Evolutionary conservation across 139 green algal species (phyloP).

Genomic region (Yamagishiella unicocca): DNA sequence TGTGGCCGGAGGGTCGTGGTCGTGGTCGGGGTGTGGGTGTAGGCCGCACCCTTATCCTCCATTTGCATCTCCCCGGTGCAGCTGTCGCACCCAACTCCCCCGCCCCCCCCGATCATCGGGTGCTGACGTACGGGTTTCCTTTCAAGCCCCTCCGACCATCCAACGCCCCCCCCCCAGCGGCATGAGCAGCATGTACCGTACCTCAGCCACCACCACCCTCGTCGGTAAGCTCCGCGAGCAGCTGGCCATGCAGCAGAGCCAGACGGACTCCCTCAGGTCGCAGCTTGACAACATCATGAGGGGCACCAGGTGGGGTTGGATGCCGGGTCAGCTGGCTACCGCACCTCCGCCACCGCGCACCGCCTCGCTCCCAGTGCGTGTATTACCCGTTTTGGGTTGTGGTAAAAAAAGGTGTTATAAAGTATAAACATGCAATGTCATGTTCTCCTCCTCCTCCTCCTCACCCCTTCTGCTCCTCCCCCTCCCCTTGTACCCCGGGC

Average conservation of each 20-base stretch:
- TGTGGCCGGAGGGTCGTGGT: neutral
- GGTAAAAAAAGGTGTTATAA: too few relatives aligned
- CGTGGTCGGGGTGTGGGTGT: neutral
- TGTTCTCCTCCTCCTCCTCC: neutral
- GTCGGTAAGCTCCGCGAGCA: conserved; percentile 42
- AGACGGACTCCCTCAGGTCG: conserved; percentile 32
- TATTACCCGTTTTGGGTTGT: too few relatives aligned
- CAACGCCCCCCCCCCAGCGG: conserved; percentile 18
- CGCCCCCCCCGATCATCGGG: too few relatives aligned
- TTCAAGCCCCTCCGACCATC: too few relatives aligned
- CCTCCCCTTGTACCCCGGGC: neutral
- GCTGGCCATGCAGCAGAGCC: neutral
- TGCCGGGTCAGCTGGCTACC: too few relatives aligned
- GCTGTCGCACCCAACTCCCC: too few relatives aligned
- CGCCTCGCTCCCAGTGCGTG: too few relatives aligned
- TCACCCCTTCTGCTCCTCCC: neutral
- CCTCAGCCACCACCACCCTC: conserved; percentile 41
- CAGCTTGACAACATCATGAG: conserved; percentile 33
- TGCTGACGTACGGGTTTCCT: too few relatives aligned
- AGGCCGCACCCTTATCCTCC: neutral
- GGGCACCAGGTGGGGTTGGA: conserved; percentile 37
- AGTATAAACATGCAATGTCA: too few relatives aligned
- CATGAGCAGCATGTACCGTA: conserved; percentile 59
- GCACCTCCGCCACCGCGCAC: too few relatives aligned
- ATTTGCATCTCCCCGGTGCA: neutral